Conservation (phyloP, 345 rosid genomes). For the Citrus maxima region DNA sequence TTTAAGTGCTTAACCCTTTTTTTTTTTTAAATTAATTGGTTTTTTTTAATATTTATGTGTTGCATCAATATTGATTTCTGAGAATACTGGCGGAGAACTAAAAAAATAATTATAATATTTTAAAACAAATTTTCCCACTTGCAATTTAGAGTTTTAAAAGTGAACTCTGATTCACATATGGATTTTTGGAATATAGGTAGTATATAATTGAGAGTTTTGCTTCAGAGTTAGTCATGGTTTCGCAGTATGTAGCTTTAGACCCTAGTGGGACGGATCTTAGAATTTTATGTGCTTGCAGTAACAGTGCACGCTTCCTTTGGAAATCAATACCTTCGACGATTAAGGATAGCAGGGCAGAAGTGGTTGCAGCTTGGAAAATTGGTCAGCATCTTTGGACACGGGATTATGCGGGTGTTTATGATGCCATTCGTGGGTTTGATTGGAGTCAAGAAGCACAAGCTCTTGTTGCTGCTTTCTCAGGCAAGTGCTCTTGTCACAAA, state of each 20-base stretch:
- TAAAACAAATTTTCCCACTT: neutral
- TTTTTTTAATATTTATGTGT: neutral
- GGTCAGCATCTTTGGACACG: conserved; percentile 84
- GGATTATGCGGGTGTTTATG: conserved; percentile 75
- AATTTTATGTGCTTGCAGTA: conserved; percentile 37
- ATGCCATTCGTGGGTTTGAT: conserved; percentile 60
- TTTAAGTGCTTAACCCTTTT: conserved; percentile 1
- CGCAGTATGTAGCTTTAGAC: neutral
- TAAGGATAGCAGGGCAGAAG: conserved; percentile 70
- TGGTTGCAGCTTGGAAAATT: conserved; percentile 72
- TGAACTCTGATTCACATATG: neutral
- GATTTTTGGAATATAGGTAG: neutral
- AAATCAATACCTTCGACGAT: conserved; percentile 30
- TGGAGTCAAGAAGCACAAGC: conserved; percentile 71
- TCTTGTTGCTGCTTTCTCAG: conserved; percentile 71
- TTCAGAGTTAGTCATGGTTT: neutral
- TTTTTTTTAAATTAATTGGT: neutral
- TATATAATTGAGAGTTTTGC: neutral
- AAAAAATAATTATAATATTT: neutral
- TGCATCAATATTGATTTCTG: neutral
- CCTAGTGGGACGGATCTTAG: neutral
- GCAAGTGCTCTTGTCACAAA: conserved; percentile 16
- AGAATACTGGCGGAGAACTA: neutral
- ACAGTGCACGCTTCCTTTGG: conserved; percentile 81
- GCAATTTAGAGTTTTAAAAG: neutral